Base-by-base conservation (phyloP, 345 rosid species). In the Fremontodendron californicum region DNA sequence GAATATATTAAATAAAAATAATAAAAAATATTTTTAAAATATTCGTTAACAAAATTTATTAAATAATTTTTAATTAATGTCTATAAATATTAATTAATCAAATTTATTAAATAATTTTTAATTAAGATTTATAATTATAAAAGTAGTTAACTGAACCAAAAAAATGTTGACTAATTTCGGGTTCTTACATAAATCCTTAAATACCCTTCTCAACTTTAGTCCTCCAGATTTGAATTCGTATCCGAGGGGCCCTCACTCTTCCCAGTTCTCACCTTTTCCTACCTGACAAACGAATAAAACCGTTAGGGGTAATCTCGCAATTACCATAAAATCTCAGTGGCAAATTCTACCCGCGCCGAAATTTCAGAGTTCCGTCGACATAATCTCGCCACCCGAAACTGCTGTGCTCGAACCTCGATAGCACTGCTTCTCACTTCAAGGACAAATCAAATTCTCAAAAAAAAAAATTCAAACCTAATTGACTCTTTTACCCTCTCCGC, bases 261-360 rank as follows among this genome's bases (percentile, higher is more conserved):
- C 13, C 16, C 49, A 11, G 4, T 43, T 39, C 76, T 55, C 79
- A 66, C 23, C 23, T 54, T 18, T 27, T 40, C 57, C 11, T 42
- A 21, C 79, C 58, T 7, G 80, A 84, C 81, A 83, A 85, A 82
- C 63, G 51, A 83, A 85, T 79, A 61, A 63, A 82, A 88, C 92
- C 88, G 92, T 86, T 78, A 86, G 82, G 73, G 87, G 86, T 64
- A 86, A 4, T 71, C 9, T 76, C 66, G 92, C 64, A 85, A 82
- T 78, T 79, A 55, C 4, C 0, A 10, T 0, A 0, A 52, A 49
- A 51, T 0, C 0, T 5, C 1, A 46, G 63, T 86, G 90, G 82
- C 78, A 78, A 60, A 5, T 19, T 1, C 9, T 7, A 23, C 62
- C 16, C 15, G 75, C 86, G 91, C 85, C 92, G 89, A 79, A 84